These are phyloP conservation scores for Ophiostoma quercus DNA, from an alignment of 2,329 filamentous ascomycete genomes.

Conservation along the genomic window DNA sequence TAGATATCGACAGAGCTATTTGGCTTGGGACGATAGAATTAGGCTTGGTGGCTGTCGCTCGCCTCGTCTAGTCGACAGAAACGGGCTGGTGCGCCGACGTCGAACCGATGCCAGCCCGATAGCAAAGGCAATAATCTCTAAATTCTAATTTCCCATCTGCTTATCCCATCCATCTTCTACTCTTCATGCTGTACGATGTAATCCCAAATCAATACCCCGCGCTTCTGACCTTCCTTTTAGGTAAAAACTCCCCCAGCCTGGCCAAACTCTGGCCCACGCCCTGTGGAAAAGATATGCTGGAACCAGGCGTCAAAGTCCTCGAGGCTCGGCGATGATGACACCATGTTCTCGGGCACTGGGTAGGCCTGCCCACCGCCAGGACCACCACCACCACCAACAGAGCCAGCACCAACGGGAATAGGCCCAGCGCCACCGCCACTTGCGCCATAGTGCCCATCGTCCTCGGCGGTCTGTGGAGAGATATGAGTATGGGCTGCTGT, in stretches of 20 bases:
- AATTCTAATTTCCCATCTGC: neutral
- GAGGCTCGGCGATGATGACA: slow-evolving; percentile 14
- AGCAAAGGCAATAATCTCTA: neutral
- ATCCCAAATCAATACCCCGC: neutral
- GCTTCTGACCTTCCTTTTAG: slow-evolving; percentile 3
- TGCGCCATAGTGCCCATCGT: neutral
- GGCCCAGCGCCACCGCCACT: neutral
- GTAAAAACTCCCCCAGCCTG: neutral
- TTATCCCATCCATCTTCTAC: neutral
- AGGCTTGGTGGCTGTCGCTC: neutral
- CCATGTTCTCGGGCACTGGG: neutral
- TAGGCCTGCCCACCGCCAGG: neutral
- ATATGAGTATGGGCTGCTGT: neutral
- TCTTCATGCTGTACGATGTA: neutral
- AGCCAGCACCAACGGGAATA: neutral
- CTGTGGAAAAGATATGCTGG: slow-evolving; percentile 25
- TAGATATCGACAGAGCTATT: neutral
- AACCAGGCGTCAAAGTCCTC: slow-evolving; percentile 29
- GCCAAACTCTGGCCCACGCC: slow-evolving; percentile 18
- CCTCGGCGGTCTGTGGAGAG: neutral
- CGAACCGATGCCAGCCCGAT: neutral
- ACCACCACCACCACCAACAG: neutral
- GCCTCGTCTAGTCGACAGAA: neutral
- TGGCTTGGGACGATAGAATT: neutral
- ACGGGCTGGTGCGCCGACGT: neutral